Base-by-base conservation (phyloP, 192 early-diverging fungal genomes). In the Coemansia sp. region DNA sequence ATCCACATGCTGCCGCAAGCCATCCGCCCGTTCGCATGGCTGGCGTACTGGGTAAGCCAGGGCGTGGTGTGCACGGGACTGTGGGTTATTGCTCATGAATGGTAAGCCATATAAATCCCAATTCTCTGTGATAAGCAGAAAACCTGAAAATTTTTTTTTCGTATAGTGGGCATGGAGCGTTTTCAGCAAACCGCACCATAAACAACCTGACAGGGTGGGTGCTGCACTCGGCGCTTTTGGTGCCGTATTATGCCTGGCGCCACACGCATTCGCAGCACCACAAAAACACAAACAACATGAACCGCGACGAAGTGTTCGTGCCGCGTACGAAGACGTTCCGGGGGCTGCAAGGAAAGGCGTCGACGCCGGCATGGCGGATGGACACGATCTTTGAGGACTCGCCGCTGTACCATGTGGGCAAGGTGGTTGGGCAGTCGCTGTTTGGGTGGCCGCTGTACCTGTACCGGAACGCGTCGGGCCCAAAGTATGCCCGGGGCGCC, bases 171-270 rank as follows among this genome's bases (percentile, higher is more conserved):
- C 95, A 98, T 58, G 88, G 88, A 44, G 82, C 87, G 3, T 98
- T 94, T 81, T 91, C 90, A n/a, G 79, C 87, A 32, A 85, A 87
- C 79, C 83, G 83, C 49, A 79, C 83, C n/a, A 70, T 96, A 66
- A 93, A 95, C 80, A 88, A 96, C 69, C 65, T 82, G 20, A 91
- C 92, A 42, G 95, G 95, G 0, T 93, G 80, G 76, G 76, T 98
- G 30, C 76, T 98, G 55, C 95, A 98, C 84, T 83, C 90, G 34
- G 79, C 85, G 47, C 80, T 95, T 16, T 80, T 98, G 44, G 95
- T 98, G 28, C 95, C 95, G 14, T 97, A 84, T 79, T 90, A 88
- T 74, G 89, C 94, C 26, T 97, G 94, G 94, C 87, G 88, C 66
- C 85, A 86, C 76, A 84, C 88, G 21, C 94, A 97, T 73, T 90